A percentile compares a stretch with the other conserved stretches of the same genome.
These are phyloP conservation scores for Magnolia changhungtana DNA, from an alignment of 164 flowering plant genomes.

Conservation along the genomic window DNA sequence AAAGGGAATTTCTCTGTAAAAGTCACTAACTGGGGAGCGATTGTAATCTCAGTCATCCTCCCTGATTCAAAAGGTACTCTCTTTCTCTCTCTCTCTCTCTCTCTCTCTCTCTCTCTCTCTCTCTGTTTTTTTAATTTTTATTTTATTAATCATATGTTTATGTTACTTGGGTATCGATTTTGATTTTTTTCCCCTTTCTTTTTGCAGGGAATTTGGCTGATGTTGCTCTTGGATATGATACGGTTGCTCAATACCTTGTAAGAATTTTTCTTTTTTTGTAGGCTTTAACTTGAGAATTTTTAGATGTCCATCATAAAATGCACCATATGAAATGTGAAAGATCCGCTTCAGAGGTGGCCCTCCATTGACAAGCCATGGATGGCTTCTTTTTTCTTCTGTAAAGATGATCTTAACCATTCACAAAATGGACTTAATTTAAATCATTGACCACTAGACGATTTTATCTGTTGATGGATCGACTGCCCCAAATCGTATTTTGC, in stretches of 20 bases:
- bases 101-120: background rate
- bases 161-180: background rate
- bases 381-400: no score
- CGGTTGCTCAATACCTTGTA: constrained; percentile 22
- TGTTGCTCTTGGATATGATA: constrained; percentile 71
- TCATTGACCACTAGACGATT: no score
- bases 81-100: background rate
- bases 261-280: background rate
- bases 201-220: constrained; percentile 62
- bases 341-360: no score
- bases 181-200: background rate
- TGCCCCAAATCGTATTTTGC: no score
- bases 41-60: constrained; percentile 53
- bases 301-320: no score
- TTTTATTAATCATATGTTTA: background rate
- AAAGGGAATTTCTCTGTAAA: constrained; percentile 55
- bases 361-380: no score
- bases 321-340: no score
- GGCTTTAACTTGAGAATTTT: background rate
- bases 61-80: constrained; percentile 68
- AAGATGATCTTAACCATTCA: no score
- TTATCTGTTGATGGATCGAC: no score
- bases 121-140: background rate
- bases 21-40: constrained; percentile 79
- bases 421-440: no score